phyloP scores from a whole-genome alignment of 345 rosid species.

The Geranium rotundifolium region DNA sequence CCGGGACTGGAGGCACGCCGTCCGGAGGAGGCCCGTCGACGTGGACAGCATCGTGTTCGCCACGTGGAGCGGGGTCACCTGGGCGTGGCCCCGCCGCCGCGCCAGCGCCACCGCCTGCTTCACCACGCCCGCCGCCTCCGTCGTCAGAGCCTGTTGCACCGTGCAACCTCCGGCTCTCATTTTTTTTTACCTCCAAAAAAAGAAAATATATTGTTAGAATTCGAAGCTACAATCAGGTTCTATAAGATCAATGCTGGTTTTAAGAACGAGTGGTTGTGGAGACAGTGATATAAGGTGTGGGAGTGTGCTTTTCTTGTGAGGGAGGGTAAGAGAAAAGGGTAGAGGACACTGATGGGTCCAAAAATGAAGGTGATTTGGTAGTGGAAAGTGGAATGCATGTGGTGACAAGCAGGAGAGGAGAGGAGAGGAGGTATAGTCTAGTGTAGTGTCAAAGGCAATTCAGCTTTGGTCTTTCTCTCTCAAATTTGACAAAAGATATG shows the following conservation, averaged over 20 bases:
- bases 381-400: conserved; percentile 98
- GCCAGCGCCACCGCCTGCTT: conserved; percentile 77
- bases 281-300: conserved; percentile 15
- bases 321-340: conserved; percentile 20
- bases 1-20: conserved; percentile 86
- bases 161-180: conserved; percentile 93
- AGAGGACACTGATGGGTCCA: conserved; percentile 32
- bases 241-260: conserved; percentile 7
- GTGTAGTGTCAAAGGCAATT: conserved; percentile 69
- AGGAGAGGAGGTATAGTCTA: conserved; percentile 23
- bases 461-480: conserved; percentile 48
- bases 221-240: too few species aligned
- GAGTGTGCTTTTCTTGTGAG: conserved; percentile 58
- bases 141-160: conserved; percentile 69
- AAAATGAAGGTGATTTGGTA: conserved; percentile 67
- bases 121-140: conserved; percentile 60
- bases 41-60: conserved; percentile 84
- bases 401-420: conserved; percentile 38
- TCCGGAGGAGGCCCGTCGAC: conserved; percentile 59
- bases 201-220: too few species aligned
- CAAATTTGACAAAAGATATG: conserved; percentile 32
- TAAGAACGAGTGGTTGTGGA: conserved; percentile 14
- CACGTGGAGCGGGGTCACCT: conserved; percentile 94
- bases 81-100: conserved; percentile 81
- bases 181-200: too few species aligned